Conservation (phyloP, 345 rosid species). For the Eutrema heterophyllum region DNA sequence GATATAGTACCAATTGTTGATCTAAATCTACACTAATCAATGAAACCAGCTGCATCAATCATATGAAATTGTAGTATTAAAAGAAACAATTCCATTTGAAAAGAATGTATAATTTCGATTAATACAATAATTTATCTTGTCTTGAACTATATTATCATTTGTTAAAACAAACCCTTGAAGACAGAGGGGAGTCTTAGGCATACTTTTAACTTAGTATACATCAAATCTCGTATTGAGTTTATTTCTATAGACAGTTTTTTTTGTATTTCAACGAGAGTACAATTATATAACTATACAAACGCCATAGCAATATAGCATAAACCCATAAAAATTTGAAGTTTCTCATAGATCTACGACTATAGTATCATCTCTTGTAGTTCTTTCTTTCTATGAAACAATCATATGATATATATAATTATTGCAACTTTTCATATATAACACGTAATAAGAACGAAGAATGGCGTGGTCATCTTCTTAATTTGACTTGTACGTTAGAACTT, state of each 20-base stretch:
- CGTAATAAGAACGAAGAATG: slow-evolving; percentile 5
- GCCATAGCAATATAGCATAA: neutral
- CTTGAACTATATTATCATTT: too few species aligned
- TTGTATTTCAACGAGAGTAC: too few species aligned
- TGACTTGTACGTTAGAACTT: slow-evolving; percentile 35
- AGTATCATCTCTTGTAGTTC: neutral
- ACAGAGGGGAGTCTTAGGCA: too few species aligned
- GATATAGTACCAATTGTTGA: too few species aligned
- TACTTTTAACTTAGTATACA: neutral
- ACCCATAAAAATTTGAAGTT: neutral
- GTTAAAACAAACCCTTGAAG: too few species aligned
- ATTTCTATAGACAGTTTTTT: neutral
- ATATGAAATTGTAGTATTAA: too few species aligned
- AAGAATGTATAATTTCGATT: too few species aligned
- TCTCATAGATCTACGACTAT: neutral
- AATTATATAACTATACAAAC: neutral
- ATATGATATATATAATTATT: neutral
- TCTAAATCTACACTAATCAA: too few species aligned
- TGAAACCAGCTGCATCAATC: too few species aligned
- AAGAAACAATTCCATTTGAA: too few species aligned
- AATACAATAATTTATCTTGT: too few species aligned
- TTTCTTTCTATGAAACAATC: slow-evolving; percentile 3
- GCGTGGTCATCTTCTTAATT: slow-evolving; percentile 20
- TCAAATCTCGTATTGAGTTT: neutral
- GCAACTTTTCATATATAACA: neutral